Evolutionary conservation across 1,139 yeast species (phyloP).

Genomic region (Yamadazyma conglobata): DNA sequence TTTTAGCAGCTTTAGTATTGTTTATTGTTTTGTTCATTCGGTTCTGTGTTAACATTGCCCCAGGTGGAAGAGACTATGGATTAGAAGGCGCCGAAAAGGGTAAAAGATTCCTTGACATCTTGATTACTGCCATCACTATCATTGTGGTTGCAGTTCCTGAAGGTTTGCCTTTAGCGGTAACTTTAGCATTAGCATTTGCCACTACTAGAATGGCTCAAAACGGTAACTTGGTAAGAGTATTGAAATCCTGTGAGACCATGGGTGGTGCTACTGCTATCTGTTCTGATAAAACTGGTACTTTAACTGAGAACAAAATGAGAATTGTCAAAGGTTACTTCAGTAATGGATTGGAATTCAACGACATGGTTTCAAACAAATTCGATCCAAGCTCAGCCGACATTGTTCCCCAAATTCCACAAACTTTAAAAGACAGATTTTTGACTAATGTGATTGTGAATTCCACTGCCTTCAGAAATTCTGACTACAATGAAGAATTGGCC

Average conservation of each 20-base stretch:
- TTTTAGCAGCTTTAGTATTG: slow-evolving; percentile 74
- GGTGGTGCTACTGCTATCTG: slow-evolving; percentile 98
- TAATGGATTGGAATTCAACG: slow-evolving; percentile 39
- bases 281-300: slow-evolving; percentile 95
- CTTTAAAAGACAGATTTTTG: slow-evolving; percentile 37
- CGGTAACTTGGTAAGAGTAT: slow-evolving; percentile 90
- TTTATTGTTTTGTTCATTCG: slow-evolving; percentile 78
- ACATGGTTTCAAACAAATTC: slow-evolving; percentile 24
- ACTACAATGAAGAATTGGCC: slow-evolving; percentile 38
- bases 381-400: slow-evolving; percentile 32
- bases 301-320: slow-evolving; percentile 90
- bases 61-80: slow-evolving; percentile 42
- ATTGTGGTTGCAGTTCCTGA: slow-evolving; percentile 98
- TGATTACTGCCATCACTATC: slow-evolving; percentile 87
- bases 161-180: slow-evolving; percentile 94
- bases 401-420: slow-evolving; percentile 25
- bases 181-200: slow-evolving; percentile 94
- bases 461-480: slow-evolving; percentile 77
- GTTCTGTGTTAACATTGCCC: slow-evolving; percentile 64
- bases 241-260: slow-evolving; percentile 96
- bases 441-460: slow-evolving; percentile 76
- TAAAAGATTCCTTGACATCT: slow-evolving; percentile 73
- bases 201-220: slow-evolving; percentile 97
- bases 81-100: slow-evolving; percentile 73
- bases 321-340: slow-evolving; percentile 77